Evolutionary conservation across 2,329 filamentous ascomycete species (phyloP).

Genomic region (Aschersonia sp.): DNA sequence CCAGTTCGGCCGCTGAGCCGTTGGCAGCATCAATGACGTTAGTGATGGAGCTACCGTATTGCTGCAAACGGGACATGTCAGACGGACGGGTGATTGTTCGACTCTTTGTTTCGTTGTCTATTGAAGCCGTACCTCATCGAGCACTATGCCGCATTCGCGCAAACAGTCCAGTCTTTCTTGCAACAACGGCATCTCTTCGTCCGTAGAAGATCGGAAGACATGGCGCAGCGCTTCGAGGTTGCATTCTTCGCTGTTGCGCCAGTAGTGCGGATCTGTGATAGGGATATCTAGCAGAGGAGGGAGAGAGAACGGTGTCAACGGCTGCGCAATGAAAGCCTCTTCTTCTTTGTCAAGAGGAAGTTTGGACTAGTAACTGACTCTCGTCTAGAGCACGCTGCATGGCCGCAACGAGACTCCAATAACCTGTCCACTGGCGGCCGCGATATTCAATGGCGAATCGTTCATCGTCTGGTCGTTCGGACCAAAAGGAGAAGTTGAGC

Average conservation of each 20-base stretch:
- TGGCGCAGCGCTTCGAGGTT: constrained; percentile 58
- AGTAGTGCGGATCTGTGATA: constrained; percentile 79
- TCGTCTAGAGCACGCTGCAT: constrained; percentile 81
- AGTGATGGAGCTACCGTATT: constrained; percentile 60
- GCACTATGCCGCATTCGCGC: constrained; percentile 65
- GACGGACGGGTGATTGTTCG: not conserved
- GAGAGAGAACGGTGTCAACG: too few relatives aligned
- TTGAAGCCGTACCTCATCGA: constrained; percentile 48
- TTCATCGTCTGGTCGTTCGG: constrained; percentile 50
- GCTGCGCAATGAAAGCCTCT: too few relatives aligned
- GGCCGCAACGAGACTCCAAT: constrained; percentile 84
- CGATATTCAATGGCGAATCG: constrained; percentile 74
- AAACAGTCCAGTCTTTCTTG: constrained; percentile 64
- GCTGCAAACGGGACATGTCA: constrained; percentile 24
- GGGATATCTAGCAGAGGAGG: constrained; percentile 50
- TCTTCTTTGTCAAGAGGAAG: not conserved
- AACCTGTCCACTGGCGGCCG: constrained; percentile 77
- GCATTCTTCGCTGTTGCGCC: constrained; percentile 64
- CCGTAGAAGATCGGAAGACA: constrained; percentile 75
- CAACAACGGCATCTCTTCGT: constrained; percentile 77
- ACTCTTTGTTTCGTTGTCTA: not conserved
- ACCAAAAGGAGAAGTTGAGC: constrained; percentile 97
- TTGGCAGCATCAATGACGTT: constrained; percentile 62
- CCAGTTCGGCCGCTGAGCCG: constrained; percentile 67
- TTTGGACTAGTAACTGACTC: constrained; percentile 27